A percentile compares a stretch with the other conserved stretches of the same genome.
Evolutionary conservation across 83 land plant genomes (phyloP).

Genomic region (Thuja plicata): DNA sequence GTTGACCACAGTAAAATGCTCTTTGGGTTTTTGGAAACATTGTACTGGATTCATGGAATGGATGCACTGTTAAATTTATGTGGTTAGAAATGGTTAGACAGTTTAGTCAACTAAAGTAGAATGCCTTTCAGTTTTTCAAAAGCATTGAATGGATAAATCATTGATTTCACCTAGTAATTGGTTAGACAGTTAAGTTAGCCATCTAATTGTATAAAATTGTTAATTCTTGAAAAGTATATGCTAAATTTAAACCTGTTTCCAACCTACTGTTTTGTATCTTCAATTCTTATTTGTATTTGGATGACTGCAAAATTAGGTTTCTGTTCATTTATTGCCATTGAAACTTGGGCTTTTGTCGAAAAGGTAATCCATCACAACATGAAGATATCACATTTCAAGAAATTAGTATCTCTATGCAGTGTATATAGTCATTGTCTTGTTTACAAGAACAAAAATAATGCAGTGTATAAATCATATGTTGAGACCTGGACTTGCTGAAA

Average conservation of each 20-base stretch:
- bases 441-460: neutral
- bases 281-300: neutral
- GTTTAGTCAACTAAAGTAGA: neutral
- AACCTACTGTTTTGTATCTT: neutral
- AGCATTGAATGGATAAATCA: neutral
- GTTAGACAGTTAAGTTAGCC: neutral
- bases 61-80: neutral
- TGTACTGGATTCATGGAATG: neutral
- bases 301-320: neutral
- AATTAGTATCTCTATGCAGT: neutral
- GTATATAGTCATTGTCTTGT: neutral
- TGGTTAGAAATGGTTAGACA: too few relatives aligned
- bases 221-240: neutral
- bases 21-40: neutral
- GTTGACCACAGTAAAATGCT: neutral
- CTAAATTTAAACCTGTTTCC: neutral
- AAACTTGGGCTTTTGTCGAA: neutral
- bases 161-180: neutral
- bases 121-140: neutral
- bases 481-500: too few relatives aligned
- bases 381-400: neutral
- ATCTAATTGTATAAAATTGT: neutral
- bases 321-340: neutral
- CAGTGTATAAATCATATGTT: too few relatives aligned
- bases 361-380: neutral